Evolutionary conservation across 2,329 filamentous ascomycete species (phyloP), one percentile per base, ranked within the genome.

Genomic region (Trichoderma lentiforme): DNA sequence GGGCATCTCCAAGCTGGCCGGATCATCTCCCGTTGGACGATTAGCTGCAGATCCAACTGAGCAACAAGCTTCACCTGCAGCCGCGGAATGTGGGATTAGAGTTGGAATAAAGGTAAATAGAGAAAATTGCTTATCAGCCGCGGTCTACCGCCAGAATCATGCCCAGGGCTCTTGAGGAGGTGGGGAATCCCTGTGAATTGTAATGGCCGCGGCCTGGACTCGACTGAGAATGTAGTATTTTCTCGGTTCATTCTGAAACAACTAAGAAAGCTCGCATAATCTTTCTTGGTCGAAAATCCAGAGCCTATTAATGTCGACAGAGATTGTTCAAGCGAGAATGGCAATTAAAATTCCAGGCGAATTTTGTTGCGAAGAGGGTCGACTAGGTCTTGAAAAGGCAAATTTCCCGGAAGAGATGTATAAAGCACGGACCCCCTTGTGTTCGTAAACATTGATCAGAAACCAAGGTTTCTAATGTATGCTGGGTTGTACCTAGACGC

Each of bases 11-110:
- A 58, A 60, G 62, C 28, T 61, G 61, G 61, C 21, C 68, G 32
- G 34, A 61, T 18, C 67, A 65, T 65, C 61, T 71, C 51, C 70
- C 53, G 53, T 67, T 67, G 36, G 70, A 9, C 70, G 57, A 63
- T 57, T 71, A 53, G 70, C 53, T 28, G 70, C 69, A 64, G 61
- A 60, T 71, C 69, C 14, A 21, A 21, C 14, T 28, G 34, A 15
- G 34, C 21, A 58, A 51, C 15, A 64, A 63, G 68, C 68, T 70
- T 64, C 43, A 63, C 30, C 34, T 58, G 53, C 32, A 36, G 30
- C 43, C 51, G 28, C 51, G 26, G n/a, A 57, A 58, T 12, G 26
- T 18, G n/a, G 24, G 21, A 12, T 58, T 36, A 21, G 53, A 58
- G n/a, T n/a, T 24, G 51, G 18, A 68, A 26, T 9, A 39, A n/a